Evolutionary conservation across 257 asterid species (phyloP), one percentile per base, ranked within the genome.

Genomic region (Nicotiana sylvestris): DNA sequence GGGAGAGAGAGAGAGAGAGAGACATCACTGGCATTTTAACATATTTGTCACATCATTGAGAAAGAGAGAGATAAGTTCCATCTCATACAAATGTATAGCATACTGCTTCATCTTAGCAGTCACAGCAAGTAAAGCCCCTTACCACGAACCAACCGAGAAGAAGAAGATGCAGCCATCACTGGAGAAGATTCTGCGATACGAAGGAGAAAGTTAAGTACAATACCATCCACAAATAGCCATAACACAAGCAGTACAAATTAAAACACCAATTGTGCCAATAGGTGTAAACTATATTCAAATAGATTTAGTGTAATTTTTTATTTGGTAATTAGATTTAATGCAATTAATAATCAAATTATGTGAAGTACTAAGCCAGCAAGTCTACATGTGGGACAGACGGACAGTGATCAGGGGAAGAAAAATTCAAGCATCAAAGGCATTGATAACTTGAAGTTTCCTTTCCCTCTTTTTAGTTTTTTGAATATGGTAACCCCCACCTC

Each of bases 121-220:
- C 53, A 13, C 9, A 39, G 62, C 15, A 82, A 25, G 57, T 32
- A n/a, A 82, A 61, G 16, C 25, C 81, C 46, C 81, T 70, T 76
- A 82, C 81, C 82, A 43, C 66, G 82, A 77, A 61, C 5, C 11
- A 70, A 60, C 35, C 55, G 61, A 30, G 82, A 58, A 82, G 85
- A 74, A 58, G 85, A 82, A 17, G 85, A 46, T 30, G 82, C 53
- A 39, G 85, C 77, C 85, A 82, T 82, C 74, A 17, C 4, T 74
- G 46, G 53, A 51, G 17, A 57, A 49, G 78, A 21, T 46, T 49
- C 80, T 74, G 80, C 4, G 43, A 46, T 49, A 49, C 1, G 15
- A 74, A 74, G 21, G 37, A 6, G 43, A 74, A 74, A 74, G 61
- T 74, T 25, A 74, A 5, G 25, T 70, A 39, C 6, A 1, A 39